Base-by-base conservation (phyloP, 345 rosid genomes). In the Nephelium lappaceum region DNA sequence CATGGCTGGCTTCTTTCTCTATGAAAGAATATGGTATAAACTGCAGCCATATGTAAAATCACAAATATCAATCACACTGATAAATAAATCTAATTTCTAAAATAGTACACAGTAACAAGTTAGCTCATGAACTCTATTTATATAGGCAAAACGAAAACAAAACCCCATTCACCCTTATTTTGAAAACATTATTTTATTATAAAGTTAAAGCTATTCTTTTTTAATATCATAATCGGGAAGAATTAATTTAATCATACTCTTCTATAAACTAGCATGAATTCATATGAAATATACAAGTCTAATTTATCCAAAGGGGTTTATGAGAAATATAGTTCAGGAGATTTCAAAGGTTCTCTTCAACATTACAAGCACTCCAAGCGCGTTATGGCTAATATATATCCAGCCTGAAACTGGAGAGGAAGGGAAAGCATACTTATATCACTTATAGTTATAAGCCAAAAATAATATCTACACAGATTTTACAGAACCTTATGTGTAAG, bases 1-100 rank as follows among this genome's bases (percentile, higher is more conserved):
- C 95, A 58, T 92, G 98, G 81, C 95, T 91, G 85, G 98, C 97
- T 91, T 95, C 97, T 86, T 95, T 93, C 93, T 95, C 99, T 74
- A 95, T 90, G 72, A 95, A 93, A 5, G 99, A 95, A 85, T 92
- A 93, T 19, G 99, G 98, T 89, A 93, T 95, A 84, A 95, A 88
- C 97, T 91, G 82, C 86, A 89, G 15, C 71, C 78, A 45, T 8
- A 23, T 69, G 65, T 57, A 70, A 81, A 75, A 68, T 58, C 31
- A 55, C 49, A 72, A 7, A 71, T 62, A n/a, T 64, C 58, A 83
- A 61, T 31, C 27, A 55, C n/a, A 36, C 15, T n/a, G 6, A 69
- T 5, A 3, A 42, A 53, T 53, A 53, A 49, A 53, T 53, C 58
- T 53, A 53, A 53, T 53, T 53, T 15, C 58, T 5, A 53, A 53